phyloP scores from a whole-genome alignment of 2,329 filamentous ascomycete genomes.

The Phyllosticta citrichinensis region DNA sequence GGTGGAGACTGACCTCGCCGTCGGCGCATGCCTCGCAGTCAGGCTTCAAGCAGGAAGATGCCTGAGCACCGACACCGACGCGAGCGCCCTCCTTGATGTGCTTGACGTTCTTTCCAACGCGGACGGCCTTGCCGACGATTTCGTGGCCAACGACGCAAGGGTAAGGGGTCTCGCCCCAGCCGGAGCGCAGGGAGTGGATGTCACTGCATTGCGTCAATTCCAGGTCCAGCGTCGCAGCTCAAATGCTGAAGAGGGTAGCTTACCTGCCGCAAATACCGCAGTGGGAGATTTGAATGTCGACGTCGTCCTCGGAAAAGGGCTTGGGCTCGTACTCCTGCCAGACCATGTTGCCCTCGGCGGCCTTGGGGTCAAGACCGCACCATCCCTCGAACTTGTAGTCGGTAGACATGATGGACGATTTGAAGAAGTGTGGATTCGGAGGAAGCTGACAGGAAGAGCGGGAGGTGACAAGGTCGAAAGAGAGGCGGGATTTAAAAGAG shows the following conservation, averaged over 20 bases:
- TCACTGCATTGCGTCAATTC: neutral
- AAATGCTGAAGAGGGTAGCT: neutral
- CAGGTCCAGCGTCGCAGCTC: too few species aligned
- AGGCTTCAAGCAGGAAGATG: conserved; percentile 34
- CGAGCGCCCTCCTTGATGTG: conserved; percentile 51
- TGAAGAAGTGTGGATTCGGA: neutral
- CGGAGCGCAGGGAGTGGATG: conserved; percentile 10
- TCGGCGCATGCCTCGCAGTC: conserved; percentile 44
- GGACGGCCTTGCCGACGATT: conserved; percentile 22
- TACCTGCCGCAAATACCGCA: conserved; percentile 23
- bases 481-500: neutral
- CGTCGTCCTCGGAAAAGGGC: conserved; percentile 29
- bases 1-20: conserved; percentile 13
- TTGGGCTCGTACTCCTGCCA: conserved; percentile 42
- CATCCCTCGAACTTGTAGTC: conserved; percentile 48
- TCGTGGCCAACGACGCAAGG: neutral
- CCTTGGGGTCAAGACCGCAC: conserved; percentile 41
- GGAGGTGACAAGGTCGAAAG: neutral
- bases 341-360: conserved; percentile 44
- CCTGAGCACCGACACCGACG: conserved; percentile 42
- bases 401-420: conserved; percentile 11
- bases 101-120: conserved; percentile 27
- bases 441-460: neutral
- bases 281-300: conserved; percentile 33
- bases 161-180: conserved; percentile 16